Base-by-base conservation (phyloP, 306 rosid genomes). In the Gynostemma pentaphyllum region DNA sequence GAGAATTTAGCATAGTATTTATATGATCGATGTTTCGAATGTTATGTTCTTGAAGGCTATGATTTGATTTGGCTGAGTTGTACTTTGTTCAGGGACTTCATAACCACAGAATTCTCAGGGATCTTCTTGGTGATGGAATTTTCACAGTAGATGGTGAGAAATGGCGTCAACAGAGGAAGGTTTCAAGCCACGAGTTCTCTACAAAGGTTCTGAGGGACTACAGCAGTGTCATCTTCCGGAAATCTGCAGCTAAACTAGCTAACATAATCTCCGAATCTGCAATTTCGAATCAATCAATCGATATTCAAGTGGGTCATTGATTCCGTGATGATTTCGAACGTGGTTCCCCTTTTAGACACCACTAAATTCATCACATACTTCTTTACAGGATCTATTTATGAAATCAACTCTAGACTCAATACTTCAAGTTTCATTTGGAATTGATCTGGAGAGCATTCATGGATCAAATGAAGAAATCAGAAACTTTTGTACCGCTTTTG, bases 121-220 rank as follows among this genome's bases (percentile, higher is more conserved):
- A 87, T 78, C 84, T 90, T 63, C 83, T 90, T 7, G 97, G 97
- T 47, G 87, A 87, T 71, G 97, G 95, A 18, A 90, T 90, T 76
- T 90, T 90, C 47, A 41, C 80, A 0, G 76, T 76, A 7, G 76
- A 76, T 34, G 73, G 80, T 0, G 70, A 71, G 42, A 76, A 54
- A 21, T 76, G 80, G 76, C 59, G 37, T 27, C 67, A 60, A 8
- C 74, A 76, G 49, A 76, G 80, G 50, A 71, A 76, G 40, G 36
- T 71, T 41, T 68, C 73, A n/a, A 76, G 76, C 69, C 45, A 52
- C 30, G 72, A 76, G 52, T 67, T 76, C 59, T 71, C 73, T 39
- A 71, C 80, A 22, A 76, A 67, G 50, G 19, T 52, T 13, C 40
- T 76, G 4, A 67, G 72, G 45, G 76, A 71, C 22, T 70, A 61